Evolutionary conservation across 495 filamentous ascomycete species (phyloP).

Genomic region (Penicillium robsamsonii): DNA sequence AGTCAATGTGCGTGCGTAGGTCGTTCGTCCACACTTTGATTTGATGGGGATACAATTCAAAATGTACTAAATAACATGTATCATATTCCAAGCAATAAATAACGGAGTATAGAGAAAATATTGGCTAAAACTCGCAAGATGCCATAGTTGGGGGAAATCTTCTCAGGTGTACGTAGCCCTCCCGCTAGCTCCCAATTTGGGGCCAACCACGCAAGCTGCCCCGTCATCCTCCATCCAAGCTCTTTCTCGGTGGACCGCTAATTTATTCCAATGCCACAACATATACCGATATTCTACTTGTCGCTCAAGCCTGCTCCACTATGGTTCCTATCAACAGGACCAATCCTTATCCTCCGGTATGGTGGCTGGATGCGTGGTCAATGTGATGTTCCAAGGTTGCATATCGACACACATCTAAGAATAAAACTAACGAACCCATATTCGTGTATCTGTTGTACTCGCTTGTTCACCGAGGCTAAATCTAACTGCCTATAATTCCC

Average conservation of each 20-base stretch:
- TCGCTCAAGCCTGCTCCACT: slow-evolving; percentile 5
- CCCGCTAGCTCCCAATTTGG: slow-evolving; percentile 18
- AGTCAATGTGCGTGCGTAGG: not conserved
- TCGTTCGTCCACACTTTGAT: not conserved
- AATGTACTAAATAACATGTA: not conserved
- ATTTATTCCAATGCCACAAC: not conserved
- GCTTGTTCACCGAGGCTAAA: not conserved
- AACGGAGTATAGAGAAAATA: not conserved
- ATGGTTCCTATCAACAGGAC: not conserved
- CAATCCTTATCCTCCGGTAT: slow-evolving; percentile 11
- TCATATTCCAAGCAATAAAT: not conserved
- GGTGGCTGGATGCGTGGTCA: slow-evolving; percentile 7
- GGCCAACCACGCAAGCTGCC: slow-evolving; percentile 27
- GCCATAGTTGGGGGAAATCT: not conserved
- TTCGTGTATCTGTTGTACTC: not conserved
- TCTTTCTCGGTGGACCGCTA: slow-evolving; percentile 14
- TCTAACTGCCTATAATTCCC: slow-evolving; percentile 3
- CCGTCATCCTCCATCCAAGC: slow-evolving; percentile 25
- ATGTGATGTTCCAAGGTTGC: slow-evolving; percentile 12
- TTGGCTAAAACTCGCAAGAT: too few relatives aligned
- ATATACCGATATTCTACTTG: not conserved
- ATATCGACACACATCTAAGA: slow-evolving; percentile 8
- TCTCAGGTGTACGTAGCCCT: slow-evolving; percentile 17
- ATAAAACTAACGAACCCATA: slow-evolving; percentile 16
- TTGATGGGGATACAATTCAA: not conserved